These are phyloP conservation scores for Tilletia walkeri DNA, from an alignment of 1,284 basidiomycete species.

Conservation along the genomic window DNA sequence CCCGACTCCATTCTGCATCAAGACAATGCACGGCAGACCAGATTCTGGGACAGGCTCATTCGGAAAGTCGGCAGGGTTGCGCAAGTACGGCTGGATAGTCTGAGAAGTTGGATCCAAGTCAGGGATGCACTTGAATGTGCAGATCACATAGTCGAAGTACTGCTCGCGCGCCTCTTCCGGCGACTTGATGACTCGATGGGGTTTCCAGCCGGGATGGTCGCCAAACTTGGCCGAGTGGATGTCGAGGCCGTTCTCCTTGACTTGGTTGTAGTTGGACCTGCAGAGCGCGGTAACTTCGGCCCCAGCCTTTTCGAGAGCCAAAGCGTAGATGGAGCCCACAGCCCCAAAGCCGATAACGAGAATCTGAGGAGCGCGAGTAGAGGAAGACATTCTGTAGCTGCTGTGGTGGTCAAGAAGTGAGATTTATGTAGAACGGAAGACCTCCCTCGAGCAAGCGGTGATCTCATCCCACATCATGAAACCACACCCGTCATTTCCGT, in stretches of 20 bases:
- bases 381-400: no score
- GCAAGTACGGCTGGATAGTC: slow-evolving; percentile 65
- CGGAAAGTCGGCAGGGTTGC: slow-evolving; percentile 14
- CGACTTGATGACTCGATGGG: slow-evolving; percentile 66
- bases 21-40: slow-evolving; percentile 63
- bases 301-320: slow-evolving; percentile 65
- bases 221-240: slow-evolving; percentile 67
- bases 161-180: slow-evolving; percentile 65
- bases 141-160: slow-evolving; percentile 63
- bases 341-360: slow-evolving; percentile 61
- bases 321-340: slow-evolving; percentile 63
- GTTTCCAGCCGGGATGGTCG: slow-evolving; percentile 64
- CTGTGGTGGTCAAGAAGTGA: no score
- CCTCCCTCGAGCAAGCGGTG: no score
- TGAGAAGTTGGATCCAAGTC: slow-evolving; percentile 65
- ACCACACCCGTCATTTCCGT: no score
- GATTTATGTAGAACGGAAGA: no score
- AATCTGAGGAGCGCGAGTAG: slow-evolving; percentile 39
- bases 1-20: slow-evolving; percentile 75
- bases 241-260: slow-evolving; percentile 61
- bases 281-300: slow-evolving; percentile 73
- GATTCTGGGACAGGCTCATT: slow-evolving; percentile 38
- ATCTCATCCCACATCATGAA: no score
- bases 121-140: slow-evolving; percentile 71
- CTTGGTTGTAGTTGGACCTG: slow-evolving; percentile 68